Base-by-base conservation (phyloP, 495 filamentous ascomycete species). In the Entonaema liquescens region DNA sequence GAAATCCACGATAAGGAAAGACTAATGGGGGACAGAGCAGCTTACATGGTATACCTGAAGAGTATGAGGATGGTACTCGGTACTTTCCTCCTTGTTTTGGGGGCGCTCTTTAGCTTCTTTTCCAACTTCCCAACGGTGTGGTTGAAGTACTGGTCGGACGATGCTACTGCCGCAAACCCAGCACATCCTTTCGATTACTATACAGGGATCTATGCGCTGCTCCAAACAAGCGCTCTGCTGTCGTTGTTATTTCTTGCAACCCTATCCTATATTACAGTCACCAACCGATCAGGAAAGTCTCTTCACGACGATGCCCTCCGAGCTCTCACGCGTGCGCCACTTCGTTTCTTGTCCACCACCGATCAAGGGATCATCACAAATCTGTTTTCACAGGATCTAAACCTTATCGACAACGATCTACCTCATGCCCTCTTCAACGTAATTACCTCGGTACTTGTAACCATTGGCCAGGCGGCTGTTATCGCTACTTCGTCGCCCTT, bases 361-460 rank as follows among this genome's bases (percentile, higher is more conserved):
- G 82, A 84, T 57, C 76, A 77, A 23, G 82, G 82, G 2, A 70
- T 76, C n/a, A 80, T 79, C 28, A 78, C 79, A 15, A 83, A 83
- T 47, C 49, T 80, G 15, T 84, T 85, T 64, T 77, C 78, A 31
- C 83, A 84, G 60, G 84, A 87, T 67, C 73, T 85, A 35, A 69
- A 70, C 3, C 72, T 84, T 17, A 77, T 87, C 11, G 83, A 86
- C 62, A 67, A 50, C n/a, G 69, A 75, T 28, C 56, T 78, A 8
- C 73, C 69, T 8, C 19, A 31, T 15, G 50, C 63, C 6, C 26
- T 73, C 21, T 23, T 64, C 19, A 73, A 81, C 75, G 33, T 55
- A 0, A 47, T 59, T 21, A 64, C 33, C 17, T 15, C 60, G 0
- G 55, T 49, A 3, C 79, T 74, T 38, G 38, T 61, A 17, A 59